Evolutionary conservation across 139 green algal species (phyloP), one percentile per base, ranked within the genome.

Genomic region (Pleodorina starrii): DNA sequence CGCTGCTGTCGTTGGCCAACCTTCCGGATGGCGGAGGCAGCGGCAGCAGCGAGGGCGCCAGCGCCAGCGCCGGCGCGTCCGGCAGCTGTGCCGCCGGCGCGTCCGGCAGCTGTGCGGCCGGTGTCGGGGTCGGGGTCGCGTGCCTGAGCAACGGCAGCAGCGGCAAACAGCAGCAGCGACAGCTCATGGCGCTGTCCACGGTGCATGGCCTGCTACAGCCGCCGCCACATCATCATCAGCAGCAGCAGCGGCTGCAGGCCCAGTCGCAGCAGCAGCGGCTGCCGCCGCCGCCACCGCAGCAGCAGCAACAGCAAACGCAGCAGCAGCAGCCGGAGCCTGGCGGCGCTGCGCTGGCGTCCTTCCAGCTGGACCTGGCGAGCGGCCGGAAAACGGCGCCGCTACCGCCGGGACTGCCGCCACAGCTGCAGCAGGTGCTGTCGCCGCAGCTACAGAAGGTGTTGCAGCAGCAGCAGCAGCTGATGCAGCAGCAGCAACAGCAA

Each of bases 1-100:
- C 72, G 40, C 19, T 80, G 40, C 72, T 80, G 10, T 80, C 72
- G 16, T 21, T 80, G 68, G 68, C 68, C 25, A 76, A 76, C 25
- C 68, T 76, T 29, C 68, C 68, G 32, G 68, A 76, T 17, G 57
- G 12, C 63, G 32, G 1, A 6, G 63, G 27, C 63, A 73, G 63
- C 63, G 35, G 32, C 19, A 38, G 27, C 63, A 73, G 63, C 21
- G 59, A 14, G 11, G 59, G 59, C 59, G 59, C 6, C 59, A 21
- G 48, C 48, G 12, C 48, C 11, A 12, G 48, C 48, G 48, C 11
- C 48, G 48, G 48, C 48, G 48, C 48, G 12, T 10, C 48, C 48
- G 59, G 16, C 59, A 14, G 59, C 27, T 71, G 59, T 38, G 54
- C 21, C 54, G 9, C 21, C 54, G 54, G 29, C 54, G 54, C 7